Conservation (phyloP, 2,329 filamentous ascomycete species). For the Phialophora expanda region DNA sequence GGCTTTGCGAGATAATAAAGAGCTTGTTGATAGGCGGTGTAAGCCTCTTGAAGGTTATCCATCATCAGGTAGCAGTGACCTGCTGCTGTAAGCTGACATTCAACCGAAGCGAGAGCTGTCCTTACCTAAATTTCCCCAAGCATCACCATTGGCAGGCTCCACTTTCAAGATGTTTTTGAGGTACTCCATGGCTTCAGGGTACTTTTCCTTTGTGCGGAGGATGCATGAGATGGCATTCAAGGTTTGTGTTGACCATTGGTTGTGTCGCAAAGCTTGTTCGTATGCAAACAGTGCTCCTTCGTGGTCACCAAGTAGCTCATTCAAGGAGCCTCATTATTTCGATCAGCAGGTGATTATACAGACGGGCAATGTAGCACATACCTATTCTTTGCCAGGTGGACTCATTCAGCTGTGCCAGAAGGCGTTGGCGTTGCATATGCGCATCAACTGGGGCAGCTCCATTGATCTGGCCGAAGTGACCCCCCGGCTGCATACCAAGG, state of each 20-base stretch:
- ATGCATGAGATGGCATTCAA: constrained; percentile 96
- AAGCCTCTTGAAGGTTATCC: constrained; percentile 95
- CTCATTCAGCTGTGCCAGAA: constrained; percentile 81
- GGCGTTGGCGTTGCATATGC: constrained; percentile 56
- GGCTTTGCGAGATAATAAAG: constrained; percentile 90
- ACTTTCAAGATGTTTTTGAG: constrained; percentile 88
- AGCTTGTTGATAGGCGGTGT: constrained; percentile 94
- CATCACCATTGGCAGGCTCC: constrained; percentile 87
- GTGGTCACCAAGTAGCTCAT: constrained; percentile 83
- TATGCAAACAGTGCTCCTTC: constrained; percentile 91
- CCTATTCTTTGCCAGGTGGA: constrained; percentile 90
- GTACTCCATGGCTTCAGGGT: constrained; percentile 91
- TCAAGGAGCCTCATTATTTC: constrained; percentile 70
- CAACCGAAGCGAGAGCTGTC: constrained; percentile 2
- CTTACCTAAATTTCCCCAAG: constrained; percentile 92
- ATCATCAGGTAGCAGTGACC: constrained; percentile 99
- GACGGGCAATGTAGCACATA: constrained; percentile 55
- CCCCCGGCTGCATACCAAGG: constrained; percentile 31
- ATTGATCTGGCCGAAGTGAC: constrained; percentile 55
- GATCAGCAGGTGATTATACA: constrained; percentile 18
- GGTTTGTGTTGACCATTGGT: constrained; percentile 83
- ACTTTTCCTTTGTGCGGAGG: constrained; percentile 88
- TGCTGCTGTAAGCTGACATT: constrained; percentile 48
- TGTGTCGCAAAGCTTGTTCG: constrained; percentile 85
- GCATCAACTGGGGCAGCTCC: constrained; percentile 57